Base-by-base conservation (phyloP, 306 rosid species). In the Canavalia gladiata region DNA sequence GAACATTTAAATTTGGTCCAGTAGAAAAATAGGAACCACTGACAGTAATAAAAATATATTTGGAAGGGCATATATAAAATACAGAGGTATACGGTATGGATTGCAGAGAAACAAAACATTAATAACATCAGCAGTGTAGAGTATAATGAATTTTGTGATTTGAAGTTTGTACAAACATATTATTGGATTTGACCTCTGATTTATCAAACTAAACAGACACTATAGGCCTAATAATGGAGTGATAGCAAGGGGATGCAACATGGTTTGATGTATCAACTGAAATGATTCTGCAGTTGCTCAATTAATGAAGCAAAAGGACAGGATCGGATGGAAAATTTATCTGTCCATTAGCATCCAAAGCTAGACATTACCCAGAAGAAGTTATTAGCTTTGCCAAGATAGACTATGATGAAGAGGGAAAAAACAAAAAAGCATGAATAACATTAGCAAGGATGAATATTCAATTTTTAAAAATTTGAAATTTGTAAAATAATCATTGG, bases 251-350 rank as follows among this genome's bases (percentile, higher is more conserved):
- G 30, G 28, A 59, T 60, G 57, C 46, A 6, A 37, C 1, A 25
- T 7, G 9, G 39, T 43, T 25, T 11, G 42, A 81, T 86, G 89
- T 86, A 77, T 80, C 88, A n/a, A 75, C 84, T 78, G 87, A 42
- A 80, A 57, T 77, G 84, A 72, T 85, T 80, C 8, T 7, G 30
- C 39, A 37, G 41, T 37, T 18, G 25, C 25, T 4, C 4, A 37
- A 2, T 37, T 2, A 37, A 37, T 37, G 41, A 37, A 4, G 3
- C 4, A 37, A 37, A 37, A 2, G 2, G 41, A 18, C 25, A 18
- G 25, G 82, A 72, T 13, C 6, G 60, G 75, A 83, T 76, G 3
- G 83, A 79, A 43, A 25, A 37, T 80, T 13, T 4, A 39, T 72
- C 2, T 84, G 88, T 82, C 87, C 90, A 86, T 81, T 88, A 18